A percentile compares a stretch with the other conserved stretches of the same genome.
Evolutionary conservation across 208 protist species (phyloP).

Genomic region (Wallacemonas sp.): DNA sequence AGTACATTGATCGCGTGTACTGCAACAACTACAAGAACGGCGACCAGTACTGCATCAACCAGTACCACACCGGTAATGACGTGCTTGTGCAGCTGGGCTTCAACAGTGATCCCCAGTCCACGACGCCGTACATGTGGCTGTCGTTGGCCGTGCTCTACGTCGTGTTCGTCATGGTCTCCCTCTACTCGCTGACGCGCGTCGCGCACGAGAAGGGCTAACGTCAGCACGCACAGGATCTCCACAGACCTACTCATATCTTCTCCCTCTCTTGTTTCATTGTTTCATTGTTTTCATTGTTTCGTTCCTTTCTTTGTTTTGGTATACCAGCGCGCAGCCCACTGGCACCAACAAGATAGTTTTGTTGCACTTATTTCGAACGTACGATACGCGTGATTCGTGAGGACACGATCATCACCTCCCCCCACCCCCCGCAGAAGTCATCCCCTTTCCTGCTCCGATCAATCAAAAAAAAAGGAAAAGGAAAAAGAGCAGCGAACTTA

Average conservation of each 20-base stretch:
- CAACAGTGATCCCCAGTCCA: conserved; percentile 46
- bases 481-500: no score
- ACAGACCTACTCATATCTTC: background rate
- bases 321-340: no score
- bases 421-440: no score
- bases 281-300: conserved; percentile 6
- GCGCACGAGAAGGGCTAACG: conserved; percentile 34
- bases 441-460: no score
- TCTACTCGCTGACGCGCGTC: conserved; percentile 38
- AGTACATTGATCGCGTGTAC: conserved; percentile 42
- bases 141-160: conserved; percentile 55
- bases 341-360: no score
- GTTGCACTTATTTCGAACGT: no score
- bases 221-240: background rate
- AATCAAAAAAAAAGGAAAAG: no score
- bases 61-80: conserved; percentile 47
- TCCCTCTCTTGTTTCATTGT: background rate
- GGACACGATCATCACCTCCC: no score
- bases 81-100: conserved; percentile 60
- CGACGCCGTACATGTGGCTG: conserved; percentile 61
- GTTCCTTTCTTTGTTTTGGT: no score
- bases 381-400: no score
- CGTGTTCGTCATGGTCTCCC: conserved; percentile 31
- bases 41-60: conserved; percentile 47
- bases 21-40: conserved; percentile 52